These are phyloP conservation scores for Linnemannia elongata DNA, from an alignment of 192 early-diverging fungal species.

Conservation along the genomic window DNA sequence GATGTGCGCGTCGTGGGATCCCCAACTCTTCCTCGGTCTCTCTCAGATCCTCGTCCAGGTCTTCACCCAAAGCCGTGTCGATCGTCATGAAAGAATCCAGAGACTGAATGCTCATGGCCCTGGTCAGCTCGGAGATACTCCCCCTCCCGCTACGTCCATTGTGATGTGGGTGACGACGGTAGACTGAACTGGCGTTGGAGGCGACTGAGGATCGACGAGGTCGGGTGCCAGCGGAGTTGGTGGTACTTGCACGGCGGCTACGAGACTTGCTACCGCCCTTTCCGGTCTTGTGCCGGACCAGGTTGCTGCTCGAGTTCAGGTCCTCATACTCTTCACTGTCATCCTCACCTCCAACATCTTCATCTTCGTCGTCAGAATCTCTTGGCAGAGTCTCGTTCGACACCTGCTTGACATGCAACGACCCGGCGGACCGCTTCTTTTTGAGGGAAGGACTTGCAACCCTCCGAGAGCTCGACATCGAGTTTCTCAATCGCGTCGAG, in stretches of 20 bases:
- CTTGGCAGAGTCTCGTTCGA: neutral
- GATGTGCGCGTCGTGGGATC: neutral
- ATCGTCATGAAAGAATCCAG: conserved; percentile 16
- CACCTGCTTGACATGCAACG: neutral
- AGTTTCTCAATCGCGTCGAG: neutral
- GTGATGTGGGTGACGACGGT: neutral
- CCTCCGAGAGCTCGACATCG: neutral
- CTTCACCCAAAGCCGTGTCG: conserved; percentile 2
- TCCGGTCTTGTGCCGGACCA: neutral
- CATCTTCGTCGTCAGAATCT: conserved; percentile 2
- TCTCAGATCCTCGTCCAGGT: conserved; percentile 3
- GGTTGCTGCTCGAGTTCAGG: neutral
- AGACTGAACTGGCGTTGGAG: neutral
- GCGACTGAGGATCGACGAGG: neutral
- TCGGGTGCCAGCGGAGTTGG: neutral
- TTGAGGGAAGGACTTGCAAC: neutral
- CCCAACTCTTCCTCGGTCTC: neutral
- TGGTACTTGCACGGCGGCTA: neutral
- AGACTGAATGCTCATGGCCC: neutral
- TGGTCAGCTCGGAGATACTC: neutral
- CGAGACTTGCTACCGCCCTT: neutral
- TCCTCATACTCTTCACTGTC: neutral
- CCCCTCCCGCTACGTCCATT: neutral
- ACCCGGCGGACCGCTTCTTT: neutral
- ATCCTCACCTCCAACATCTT: neutral